Conservation (phyloP, 495 filamentous ascomycete genomes). For the Elaphomyces granulatus region DNA sequence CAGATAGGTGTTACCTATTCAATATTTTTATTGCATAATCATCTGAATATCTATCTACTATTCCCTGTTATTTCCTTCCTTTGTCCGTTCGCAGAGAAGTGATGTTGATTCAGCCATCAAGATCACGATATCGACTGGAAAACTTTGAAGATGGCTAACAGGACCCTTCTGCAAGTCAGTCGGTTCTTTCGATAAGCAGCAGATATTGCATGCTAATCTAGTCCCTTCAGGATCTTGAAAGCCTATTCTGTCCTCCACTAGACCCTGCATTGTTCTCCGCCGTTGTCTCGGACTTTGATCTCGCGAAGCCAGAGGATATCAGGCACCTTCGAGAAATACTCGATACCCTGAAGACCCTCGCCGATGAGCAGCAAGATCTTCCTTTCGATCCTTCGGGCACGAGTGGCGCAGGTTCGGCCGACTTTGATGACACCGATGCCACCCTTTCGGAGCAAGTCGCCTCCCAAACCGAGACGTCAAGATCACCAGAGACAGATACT, state of each 20-base stretch:
- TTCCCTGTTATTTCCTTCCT: no score
- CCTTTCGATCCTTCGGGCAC: constrained; percentile 71
- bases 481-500: constrained; percentile 30
- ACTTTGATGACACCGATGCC: constrained; percentile 12
- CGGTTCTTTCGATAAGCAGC: constrained; percentile 9
- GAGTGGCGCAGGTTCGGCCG: constrained; percentile 24
- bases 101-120: neutral
- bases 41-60: no score
- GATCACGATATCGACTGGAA: constrained; percentile 6
- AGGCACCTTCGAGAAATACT: constrained; percentile 38
- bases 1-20: no score
- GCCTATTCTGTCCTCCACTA: constrained; percentile 45
- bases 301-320: constrained; percentile 34
- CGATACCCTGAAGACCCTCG: constrained; percentile 41
- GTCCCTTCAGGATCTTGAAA: constrained; percentile 24
- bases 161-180: neutral
- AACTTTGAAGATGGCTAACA: constrained; percentile 18
- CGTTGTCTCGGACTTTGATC: constrained; percentile 50
- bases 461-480: constrained; percentile 14
- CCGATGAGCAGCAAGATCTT: constrained; percentile 47
- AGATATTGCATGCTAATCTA: neutral
- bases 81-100: no score
- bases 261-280: constrained; percentile 52
- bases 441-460: constrained; percentile 12
- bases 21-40: no score